phyloP scores from a whole-genome alignment of 2,329 filamentous ascomycete genomes.

The Chrysosporium queenslandicum region DNA sequence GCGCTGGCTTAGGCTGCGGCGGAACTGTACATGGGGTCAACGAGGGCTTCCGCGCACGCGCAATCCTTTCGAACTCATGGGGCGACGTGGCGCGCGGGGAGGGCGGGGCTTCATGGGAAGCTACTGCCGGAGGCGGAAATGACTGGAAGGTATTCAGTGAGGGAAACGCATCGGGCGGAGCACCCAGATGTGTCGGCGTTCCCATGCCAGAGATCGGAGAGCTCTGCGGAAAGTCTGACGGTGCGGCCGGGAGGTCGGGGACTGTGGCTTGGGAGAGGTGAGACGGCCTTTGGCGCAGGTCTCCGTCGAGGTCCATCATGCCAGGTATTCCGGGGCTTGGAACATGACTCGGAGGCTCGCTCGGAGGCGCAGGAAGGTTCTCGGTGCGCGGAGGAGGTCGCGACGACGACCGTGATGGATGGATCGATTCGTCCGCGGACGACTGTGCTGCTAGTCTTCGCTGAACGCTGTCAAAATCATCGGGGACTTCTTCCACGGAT shows the following conservation, averaged over 20 bases:
- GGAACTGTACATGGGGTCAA: slow-evolving; percentile 15
- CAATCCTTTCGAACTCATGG: slow-evolving; percentile 7
- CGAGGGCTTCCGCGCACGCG: slow-evolving; percentile 8
- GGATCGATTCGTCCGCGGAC: slow-evolving; percentile 42
- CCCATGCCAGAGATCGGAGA: slow-evolving; percentile 18
- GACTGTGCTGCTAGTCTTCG: slow-evolving; percentile 39
- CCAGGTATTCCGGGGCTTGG: slow-evolving; percentile 17
- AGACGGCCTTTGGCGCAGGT: slow-evolving; percentile 22
- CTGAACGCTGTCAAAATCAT: slow-evolving; percentile 45
- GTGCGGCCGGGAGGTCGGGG: slow-evolving; percentile 33
- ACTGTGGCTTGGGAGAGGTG: slow-evolving; percentile 22
- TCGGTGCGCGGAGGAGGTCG: slow-evolving; percentile 23
- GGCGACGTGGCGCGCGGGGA: slow-evolving; percentile 16
- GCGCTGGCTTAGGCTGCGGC: slow-evolving; percentile 27
- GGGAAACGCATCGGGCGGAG: slow-evolving; percentile 12
- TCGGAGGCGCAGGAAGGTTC: slow-evolving; percentile 15
- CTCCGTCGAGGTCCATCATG: slow-evolving; percentile 16
- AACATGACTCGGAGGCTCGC: slow-evolving; percentile 18
- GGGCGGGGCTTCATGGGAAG: slow-evolving; percentile 21
- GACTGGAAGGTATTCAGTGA: slow-evolving; percentile 30
- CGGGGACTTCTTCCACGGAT: slow-evolving; percentile 51
- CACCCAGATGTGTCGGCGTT: slow-evolving; percentile 16
- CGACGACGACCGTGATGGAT: slow-evolving; percentile 39
- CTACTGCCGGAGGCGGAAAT: slow-evolving; percentile 32
- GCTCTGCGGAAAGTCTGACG: slow-evolving; percentile 28